phyloP scores from a whole-genome alignment of 768 basidiomycete species.

The Serpula lacrymans region DNA sequence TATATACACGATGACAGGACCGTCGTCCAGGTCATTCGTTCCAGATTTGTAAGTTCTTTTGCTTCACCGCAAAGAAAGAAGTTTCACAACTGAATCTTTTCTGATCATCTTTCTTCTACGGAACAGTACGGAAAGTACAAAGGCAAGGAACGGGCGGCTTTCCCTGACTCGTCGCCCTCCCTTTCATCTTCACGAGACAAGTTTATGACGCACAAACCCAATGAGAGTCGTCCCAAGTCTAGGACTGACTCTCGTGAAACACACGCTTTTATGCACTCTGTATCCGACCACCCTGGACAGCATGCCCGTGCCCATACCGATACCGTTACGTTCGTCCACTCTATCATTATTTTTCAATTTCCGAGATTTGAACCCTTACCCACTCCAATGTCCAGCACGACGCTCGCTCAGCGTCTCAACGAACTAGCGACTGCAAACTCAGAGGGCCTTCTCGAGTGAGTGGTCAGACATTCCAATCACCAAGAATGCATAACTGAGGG shows the following conservation, averaged over 20 bases:
- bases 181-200: conserved; percentile 33
- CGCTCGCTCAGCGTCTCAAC: conserved; percentile 76
- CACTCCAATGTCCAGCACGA: conserved; percentile 43
- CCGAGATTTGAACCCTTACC: conserved; percentile 11
- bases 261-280: too few relatives aligned
- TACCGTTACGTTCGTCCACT: conserved; percentile 49
- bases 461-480: conserved; percentile 5
- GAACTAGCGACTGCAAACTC: conserved; percentile 79
- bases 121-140: conserved; percentile 54
- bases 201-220: conserved; percentile 20
- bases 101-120: conserved; percentile 7
- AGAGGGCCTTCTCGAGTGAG: conserved; percentile 74
- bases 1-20: conserved; percentile 36
- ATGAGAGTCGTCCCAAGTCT: conserved; percentile 13
- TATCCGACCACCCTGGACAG: conserved; percentile 12
- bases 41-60: conserved; percentile 51
- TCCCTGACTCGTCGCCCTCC: conserved; percentile 27
- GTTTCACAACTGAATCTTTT: conserved; percentile 1
- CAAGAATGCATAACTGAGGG: not conserved
- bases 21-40: conserved; percentile 53
- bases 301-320: conserved; percentile 37
- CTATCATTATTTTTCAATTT: conserved; percentile 6
- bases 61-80: conserved; percentile 10
- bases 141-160: conserved; percentile 51
- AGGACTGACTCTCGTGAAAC: too few relatives aligned